These are phyloP conservation scores for Tuber melanosporum DNA, from an alignment of 495 filamentous ascomycete genomes.

Conservation along the genomic window DNA sequence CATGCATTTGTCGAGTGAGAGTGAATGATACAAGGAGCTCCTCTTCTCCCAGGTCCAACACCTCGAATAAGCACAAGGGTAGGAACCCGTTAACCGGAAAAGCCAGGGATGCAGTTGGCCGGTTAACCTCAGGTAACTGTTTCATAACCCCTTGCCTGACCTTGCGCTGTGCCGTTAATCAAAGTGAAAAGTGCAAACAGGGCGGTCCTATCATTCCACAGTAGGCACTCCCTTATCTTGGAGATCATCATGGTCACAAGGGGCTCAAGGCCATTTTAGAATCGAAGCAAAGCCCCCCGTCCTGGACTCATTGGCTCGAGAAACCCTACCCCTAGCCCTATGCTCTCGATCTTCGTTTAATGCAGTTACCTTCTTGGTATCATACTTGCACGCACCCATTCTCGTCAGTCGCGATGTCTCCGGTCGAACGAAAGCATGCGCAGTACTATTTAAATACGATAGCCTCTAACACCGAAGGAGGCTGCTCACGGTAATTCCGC, in stretches of 20 bases:
- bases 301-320: neutral
- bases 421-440: neutral
- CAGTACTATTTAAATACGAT: too few species aligned
- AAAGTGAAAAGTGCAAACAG: neutral
- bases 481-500: neutral
- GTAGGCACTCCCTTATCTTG: neutral
- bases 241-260: neutral
- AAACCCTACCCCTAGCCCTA: neutral
- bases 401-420: neutral
- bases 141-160: neutral
- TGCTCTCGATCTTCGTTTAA: neutral
- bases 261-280: neutral
- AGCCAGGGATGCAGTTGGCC: neutral
- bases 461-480: neutral
- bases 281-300: neutral
- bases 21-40: neutral
- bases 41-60: neutral
- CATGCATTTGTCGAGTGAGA: neutral
- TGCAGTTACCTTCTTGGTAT: neutral
- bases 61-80: neutral
- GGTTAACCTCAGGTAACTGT: neutral
- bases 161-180: neutral
- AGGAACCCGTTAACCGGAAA: neutral
- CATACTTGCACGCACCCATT: neutral
- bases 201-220: neutral